A percentile compares a stretch with the other conserved stretches of the same genome.
phyloP scores from a whole-genome alignment of 1,284 basidiomycete species.

The Boletus sp. region DNA sequence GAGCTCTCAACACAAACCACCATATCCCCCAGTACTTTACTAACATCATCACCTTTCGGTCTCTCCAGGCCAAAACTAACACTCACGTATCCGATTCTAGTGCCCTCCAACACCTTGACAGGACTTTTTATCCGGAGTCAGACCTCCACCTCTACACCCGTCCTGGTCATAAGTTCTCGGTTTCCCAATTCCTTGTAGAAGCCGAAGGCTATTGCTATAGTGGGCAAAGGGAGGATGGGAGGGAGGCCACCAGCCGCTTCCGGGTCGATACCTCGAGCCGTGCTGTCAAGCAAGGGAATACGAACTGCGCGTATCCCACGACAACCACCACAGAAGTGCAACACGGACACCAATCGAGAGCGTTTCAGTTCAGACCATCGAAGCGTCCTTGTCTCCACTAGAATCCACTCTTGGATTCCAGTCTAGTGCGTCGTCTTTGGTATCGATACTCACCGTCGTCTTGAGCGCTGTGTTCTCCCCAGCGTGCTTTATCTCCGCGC shows the following conservation, averaged over 20 bases:
- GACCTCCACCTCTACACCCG: conserved; percentile 49
- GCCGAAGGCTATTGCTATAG: conserved; percentile 30
- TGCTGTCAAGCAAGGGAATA: too few relatives aligned
- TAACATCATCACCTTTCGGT: conserved; percentile 38
- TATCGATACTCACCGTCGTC: too few relatives aligned
- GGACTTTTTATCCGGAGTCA: conserved; percentile 40
- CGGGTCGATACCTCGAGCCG: conserved; percentile 20
- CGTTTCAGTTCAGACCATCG: conserved; percentile 37
- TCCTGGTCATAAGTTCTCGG: conserved; percentile 21
- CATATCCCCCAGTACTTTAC: conserved; percentile 26
- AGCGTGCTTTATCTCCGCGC: conserved; percentile 40
- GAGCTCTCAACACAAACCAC: conserved; percentile 27
- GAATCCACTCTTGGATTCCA: conserved; percentile 40
- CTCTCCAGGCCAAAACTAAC: conserved; percentile 41
- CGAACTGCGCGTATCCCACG: conserved; percentile 3
- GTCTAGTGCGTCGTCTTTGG: conserved; percentile 40
- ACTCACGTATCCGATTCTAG: conserved; percentile 48
- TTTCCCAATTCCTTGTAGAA: conserved; percentile 30
- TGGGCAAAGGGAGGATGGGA: conserved; percentile 13
- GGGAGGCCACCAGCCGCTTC: background rate
- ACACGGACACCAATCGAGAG: background rate
- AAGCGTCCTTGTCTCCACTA: conserved; percentile 27
- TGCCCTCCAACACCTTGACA: conserved; percentile 47
- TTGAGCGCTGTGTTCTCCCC: background rate
- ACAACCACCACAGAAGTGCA: too few relatives aligned